phyloP scores from a whole-genome alignment of 2,329 filamentous ascomycete species.

The Colletotrichum spinosum region DNA sequence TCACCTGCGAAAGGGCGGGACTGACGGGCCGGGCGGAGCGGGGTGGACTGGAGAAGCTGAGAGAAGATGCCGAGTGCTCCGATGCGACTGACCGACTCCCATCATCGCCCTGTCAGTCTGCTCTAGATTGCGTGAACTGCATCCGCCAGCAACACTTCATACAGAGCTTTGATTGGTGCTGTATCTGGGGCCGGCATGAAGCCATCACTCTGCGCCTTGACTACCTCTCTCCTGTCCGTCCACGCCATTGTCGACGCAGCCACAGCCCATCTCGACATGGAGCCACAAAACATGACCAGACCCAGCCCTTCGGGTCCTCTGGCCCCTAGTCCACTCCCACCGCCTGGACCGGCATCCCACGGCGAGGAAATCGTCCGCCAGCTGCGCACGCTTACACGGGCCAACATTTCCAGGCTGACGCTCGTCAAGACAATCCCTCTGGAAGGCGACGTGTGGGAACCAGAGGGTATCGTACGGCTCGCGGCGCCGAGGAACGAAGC shows the following conservation, averaged over 20 bases:
- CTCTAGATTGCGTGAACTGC: too few relatives aligned
- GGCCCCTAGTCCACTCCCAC: slow-evolving; percentile 48
- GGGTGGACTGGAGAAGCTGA: too few relatives aligned
- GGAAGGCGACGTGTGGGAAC: slow-evolving; percentile 59
- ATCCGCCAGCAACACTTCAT: too few relatives aligned
- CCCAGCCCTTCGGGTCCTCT: slow-evolving; percentile 45
- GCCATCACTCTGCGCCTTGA: too few relatives aligned
- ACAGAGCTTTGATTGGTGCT: too few relatives aligned
- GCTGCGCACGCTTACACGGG: slow-evolving; percentile 50
- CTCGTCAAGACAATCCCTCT: slow-evolving; percentile 55
- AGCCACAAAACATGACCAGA: slow-evolving; percentile 48
- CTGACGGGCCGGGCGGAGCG: too few relatives aligned
- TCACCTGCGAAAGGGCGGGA: background rate
- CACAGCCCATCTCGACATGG: background rate
- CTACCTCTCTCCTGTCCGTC: too few relatives aligned
- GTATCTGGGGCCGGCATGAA: too few relatives aligned
- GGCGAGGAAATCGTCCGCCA: slow-evolving; percentile 50
- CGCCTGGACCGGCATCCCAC: slow-evolving; percentile 48
- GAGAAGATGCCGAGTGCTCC: too few relatives aligned
- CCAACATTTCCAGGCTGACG: slow-evolving; percentile 48
- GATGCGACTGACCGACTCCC: too few relatives aligned
- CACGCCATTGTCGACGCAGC: background rate
- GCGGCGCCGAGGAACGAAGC: slow-evolving; percentile 31
- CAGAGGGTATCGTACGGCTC: slow-evolving; percentile 60
- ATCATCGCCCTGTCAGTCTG: too few relatives aligned